These are phyloP conservation scores for Zelopaecilomyces penicillatus DNA, from an alignment of 2,329 filamentous ascomycete genomes.

Conservation along the genomic window DNA sequence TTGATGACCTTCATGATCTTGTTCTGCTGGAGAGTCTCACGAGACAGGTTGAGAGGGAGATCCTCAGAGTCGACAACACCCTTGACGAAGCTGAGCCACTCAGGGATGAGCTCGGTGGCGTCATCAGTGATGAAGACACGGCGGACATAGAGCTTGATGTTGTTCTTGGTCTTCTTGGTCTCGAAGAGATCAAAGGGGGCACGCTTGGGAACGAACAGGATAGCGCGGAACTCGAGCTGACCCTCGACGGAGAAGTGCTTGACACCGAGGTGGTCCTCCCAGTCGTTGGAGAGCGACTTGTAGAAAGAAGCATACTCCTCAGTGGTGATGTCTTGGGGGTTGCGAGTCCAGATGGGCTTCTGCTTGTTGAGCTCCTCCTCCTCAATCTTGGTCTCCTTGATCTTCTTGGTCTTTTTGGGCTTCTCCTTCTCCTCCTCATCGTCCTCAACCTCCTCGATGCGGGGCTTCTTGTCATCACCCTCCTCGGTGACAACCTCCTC, in stretches of 20 bases:
- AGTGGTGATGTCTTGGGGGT: slow-evolving; percentile 86
- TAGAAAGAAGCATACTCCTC: slow-evolving; percentile 99
- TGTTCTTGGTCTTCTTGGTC: slow-evolving; percentile 99
- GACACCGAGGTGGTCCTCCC: slow-evolving; percentile 98
- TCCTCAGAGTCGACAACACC: slow-evolving; percentile 99
- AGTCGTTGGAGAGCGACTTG: slow-evolving; percentile 99
- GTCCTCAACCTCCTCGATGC: slow-evolving; percentile 86
- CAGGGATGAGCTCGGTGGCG: slow-evolving; percentile 95
- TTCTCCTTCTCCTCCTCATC: slow-evolving; percentile 82
- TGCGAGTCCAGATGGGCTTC: slow-evolving; percentile 99
- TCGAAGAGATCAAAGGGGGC: slow-evolving; percentile 99
- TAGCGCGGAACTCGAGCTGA: slow-evolving; percentile 99
- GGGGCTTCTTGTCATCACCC: slow-evolving; percentile 87
- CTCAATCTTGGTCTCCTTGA: slow-evolving; percentile 98
- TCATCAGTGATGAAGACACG: slow-evolving; percentile 99
- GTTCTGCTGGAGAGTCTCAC: slow-evolving; percentile 99
- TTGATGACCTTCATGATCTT: slow-evolving; percentile 99
- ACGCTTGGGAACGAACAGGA: slow-evolving; percentile 99
- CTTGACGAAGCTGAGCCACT: slow-evolving; percentile 99
- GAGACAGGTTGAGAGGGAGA: slow-evolving; percentile 96
- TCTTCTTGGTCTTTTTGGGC: slow-evolving; percentile 96
- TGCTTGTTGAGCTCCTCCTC: slow-evolving; percentile 99
- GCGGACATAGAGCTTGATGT: slow-evolving; percentile 99
- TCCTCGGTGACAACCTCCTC: slow-evolving; percentile 59
- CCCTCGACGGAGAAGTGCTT: slow-evolving; percentile 99